Evolutionary conservation across 768 basidiomycete species (phyloP), one percentile per base, ranked within the genome.

Genomic region (Dentipellis sp.): DNA sequence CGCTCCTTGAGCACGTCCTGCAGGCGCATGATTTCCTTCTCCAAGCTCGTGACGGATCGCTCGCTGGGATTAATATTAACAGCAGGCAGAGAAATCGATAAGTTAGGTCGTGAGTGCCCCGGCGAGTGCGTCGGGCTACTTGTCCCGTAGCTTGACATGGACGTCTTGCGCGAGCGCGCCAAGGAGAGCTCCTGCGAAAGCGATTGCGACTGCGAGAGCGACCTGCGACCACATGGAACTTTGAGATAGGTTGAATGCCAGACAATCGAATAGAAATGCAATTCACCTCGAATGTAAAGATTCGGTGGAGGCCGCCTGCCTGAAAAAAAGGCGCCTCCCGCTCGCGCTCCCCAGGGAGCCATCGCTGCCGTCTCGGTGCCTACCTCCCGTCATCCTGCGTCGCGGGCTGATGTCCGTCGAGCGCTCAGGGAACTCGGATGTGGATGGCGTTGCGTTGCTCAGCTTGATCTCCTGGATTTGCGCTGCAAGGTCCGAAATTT

Each of bases 181-280:
- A 86, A 92, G 63, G 85, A 92, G 62, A 92, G 81, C 80, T 91
- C 93, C 93, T 97, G 94, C 76, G 94, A 94, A 64, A 95, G 84
- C 78, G 94, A 95, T 77, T 86, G 82, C 70, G 93, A 94, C 73
- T 90, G 90, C 75, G 89, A 91, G 62, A 86, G 82, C 83, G 91
- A 92, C 81, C 89, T 91, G 53, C 54, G 64, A 39, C 59, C 54
- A 56, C 53, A 58, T 29, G 29, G 62, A 64, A 39, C 52, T 37
- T 50, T 56, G 48, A 23, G 29, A 52, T 14, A 53, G 54, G 52
- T 40, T 29, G 29, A 29, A 29, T 29, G 29, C 29, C 3, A 29
- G 40, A 19, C 40, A 42, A 14, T 42, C 19, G 8, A 5, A 17
- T 50, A 16, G 10, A 50, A 35, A 50, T 23, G 22, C 23, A 50